Percentiles rank a stretch among this genome's conserved stretches.
Conservation (phyloP, 805 yeast species). For the Saturnispora kantuleensis region DNA sequence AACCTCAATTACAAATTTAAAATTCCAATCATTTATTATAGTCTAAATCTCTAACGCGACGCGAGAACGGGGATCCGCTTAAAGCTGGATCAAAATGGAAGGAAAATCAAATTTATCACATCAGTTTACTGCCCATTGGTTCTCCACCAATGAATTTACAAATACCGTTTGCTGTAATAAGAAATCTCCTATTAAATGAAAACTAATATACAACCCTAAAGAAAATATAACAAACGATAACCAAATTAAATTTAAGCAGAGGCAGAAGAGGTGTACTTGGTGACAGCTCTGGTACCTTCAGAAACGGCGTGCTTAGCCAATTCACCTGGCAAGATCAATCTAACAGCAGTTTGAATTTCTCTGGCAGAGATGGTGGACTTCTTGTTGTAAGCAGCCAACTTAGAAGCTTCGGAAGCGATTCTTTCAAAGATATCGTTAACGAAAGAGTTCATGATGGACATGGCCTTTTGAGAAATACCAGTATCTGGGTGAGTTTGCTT, state of each 20-base stretch:
- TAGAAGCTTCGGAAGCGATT: constrained; percentile 95
- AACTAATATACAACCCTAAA: constrained; percentile 28
- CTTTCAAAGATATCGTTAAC: constrained; percentile 98
- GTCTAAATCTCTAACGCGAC: too few species aligned
- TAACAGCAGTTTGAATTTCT: constrained; percentile 97
- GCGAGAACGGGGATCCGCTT: too few species aligned
- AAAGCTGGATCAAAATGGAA: too few species aligned
- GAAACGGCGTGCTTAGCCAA: constrained; percentile 97
- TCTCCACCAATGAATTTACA: too few species aligned
- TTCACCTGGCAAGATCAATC: constrained; percentile 97
- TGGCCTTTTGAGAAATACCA: constrained; percentile 97
- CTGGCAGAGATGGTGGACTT: constrained; percentile 96
- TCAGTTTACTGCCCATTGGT: too few species aligned
- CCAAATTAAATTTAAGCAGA: constrained; percentile 45
- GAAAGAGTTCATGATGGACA: constrained; percentile 97
- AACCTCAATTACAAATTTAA: too few species aligned
- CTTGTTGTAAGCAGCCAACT: constrained; percentile 97
- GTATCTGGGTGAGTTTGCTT: constrained; percentile 99
- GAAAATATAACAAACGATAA: constrained; percentile 14
- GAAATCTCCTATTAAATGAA: constrained; percentile 15
- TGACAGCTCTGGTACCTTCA: constrained; percentile 97
- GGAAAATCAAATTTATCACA: too few species aligned
- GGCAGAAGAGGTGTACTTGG: constrained; percentile 77
- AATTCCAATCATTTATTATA: too few species aligned
- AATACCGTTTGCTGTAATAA: too few species aligned